phyloP scores from a whole-genome alignment of 2,329 filamentous ascomycete genomes.

The Xylaria sp. region DNA sequence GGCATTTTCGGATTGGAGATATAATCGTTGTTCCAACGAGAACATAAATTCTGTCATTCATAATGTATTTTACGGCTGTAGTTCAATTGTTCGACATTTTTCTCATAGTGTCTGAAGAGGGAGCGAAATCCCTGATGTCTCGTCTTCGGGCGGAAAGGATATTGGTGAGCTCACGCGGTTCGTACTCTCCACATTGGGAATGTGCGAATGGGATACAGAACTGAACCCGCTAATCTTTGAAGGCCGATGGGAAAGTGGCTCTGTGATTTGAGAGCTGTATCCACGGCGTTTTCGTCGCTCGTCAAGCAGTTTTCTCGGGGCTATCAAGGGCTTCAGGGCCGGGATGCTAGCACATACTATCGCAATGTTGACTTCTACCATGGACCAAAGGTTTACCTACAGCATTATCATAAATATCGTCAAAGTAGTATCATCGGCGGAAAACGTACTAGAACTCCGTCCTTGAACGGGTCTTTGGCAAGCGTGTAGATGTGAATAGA shows the following conservation, averaged over 20 bases:
- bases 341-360: conserved; percentile 62
- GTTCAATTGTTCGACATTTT: neutral
- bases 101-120: conserved; percentile 26
- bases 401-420: neutral
- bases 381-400: conserved; percentile 57
- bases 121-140: conserved; percentile 27
- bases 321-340: conserved; percentile 61
- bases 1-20: neutral
- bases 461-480: conserved; percentile 52
- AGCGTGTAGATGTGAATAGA: conserved; percentile 54
- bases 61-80: neutral
- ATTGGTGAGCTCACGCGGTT: conserved; percentile 17
- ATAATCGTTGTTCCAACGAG: neutral
- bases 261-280: conserved; percentile 39
- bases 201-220: conserved; percentile 39
- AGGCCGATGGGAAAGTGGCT: conserved; percentile 21
- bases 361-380: conserved; percentile 62
- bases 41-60: too few species aligned
- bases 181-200: conserved; percentile 12
- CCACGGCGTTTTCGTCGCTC: conserved; percentile 29
- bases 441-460: conserved; percentile 46
- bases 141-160: conserved; percentile 5
- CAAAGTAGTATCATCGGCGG: neutral
- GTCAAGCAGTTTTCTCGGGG: conserved; percentile 48
- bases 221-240: conserved; percentile 37